Conservation (phyloP, 2,329 filamentous ascomycete genomes). For the Didymella pinodella region DNA sequence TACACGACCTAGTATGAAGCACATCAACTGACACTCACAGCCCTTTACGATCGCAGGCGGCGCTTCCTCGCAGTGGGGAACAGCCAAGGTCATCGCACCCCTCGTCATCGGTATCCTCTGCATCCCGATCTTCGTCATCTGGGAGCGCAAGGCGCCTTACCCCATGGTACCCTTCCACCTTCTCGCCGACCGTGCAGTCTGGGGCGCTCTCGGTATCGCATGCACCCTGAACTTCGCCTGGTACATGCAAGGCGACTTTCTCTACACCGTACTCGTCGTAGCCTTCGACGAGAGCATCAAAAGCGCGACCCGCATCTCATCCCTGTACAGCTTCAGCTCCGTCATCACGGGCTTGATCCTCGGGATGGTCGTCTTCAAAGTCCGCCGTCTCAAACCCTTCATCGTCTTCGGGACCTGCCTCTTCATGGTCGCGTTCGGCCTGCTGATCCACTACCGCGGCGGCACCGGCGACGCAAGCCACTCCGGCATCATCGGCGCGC, state of each 20-base stretch:
- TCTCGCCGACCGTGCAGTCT: constrained; percentile 70
- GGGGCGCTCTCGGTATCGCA: constrained; percentile 68
- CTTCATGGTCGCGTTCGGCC: constrained; percentile 71
- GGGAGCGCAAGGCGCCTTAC: constrained; percentile 61
- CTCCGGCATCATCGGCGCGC: constrained; percentile 67
- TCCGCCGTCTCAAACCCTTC: constrained; percentile 68
- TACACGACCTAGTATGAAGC: background rate
- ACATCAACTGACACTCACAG: constrained; percentile 1
- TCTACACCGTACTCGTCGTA: constrained; percentile 69
- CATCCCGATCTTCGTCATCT: constrained; percentile 61
- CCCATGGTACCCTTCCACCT: constrained; percentile 67
- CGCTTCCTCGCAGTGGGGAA: constrained; percentile 58
- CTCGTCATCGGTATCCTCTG: constrained; percentile 60
- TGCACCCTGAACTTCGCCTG: constrained; percentile 50
- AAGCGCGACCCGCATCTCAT: constrained; percentile 66
- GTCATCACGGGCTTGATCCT: constrained; percentile 66
- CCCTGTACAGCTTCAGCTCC: constrained; percentile 66
- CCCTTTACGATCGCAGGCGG: constrained; percentile 64
- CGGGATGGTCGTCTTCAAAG: constrained; percentile 63
- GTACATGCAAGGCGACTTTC: constrained; percentile 70
- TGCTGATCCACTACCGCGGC: constrained; percentile 70
- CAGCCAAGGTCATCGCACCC: constrained; percentile 60
- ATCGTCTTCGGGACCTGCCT: constrained; percentile 67
- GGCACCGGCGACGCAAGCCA: constrained; percentile 54
- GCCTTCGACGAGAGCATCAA: constrained; percentile 66